A percentile compares a stretch with the other conserved stretches of the same genome.
phyloP scores from a whole-genome alignment of 1,139 yeast genomes.

The Protomyces macrosporus region DNA sequence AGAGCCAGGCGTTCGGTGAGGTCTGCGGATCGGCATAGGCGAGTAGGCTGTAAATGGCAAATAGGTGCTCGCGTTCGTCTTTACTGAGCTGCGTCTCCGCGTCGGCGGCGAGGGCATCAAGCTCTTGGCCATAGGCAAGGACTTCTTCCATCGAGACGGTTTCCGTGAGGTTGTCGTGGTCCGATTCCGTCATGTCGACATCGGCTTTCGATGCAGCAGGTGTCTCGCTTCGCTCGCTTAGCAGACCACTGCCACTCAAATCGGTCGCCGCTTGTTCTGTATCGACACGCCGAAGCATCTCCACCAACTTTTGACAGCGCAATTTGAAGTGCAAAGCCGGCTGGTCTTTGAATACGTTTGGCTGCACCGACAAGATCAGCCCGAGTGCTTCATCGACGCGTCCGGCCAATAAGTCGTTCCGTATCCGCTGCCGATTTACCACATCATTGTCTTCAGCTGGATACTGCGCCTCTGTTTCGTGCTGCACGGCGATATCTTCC shows the following conservation, averaged over 20 bases:
- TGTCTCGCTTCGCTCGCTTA: neutral
- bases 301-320: slow-evolving; percentile 50
- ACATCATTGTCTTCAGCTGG: slow-evolving; percentile 37
- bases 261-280: slow-evolving; percentile 26
- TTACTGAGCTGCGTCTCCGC: slow-evolving; percentile 35
- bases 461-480: slow-evolving; percentile 29
- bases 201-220: too few relatives aligned
- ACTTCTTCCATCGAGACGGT: slow-evolving; percentile 39
- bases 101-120: slow-evolving; percentile 43
- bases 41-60: slow-evolving; percentile 47
- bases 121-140: slow-evolving; percentile 46
- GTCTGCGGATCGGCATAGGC: slow-evolving; percentile 50
- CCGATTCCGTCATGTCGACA: neutral
- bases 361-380: slow-evolving; percentile 46
- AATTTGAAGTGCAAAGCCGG: slow-evolving; percentile 51
- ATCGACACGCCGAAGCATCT: slow-evolving; percentile 39
- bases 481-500: slow-evolving; percentile 41
- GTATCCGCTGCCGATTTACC: slow-evolving; percentile 50
- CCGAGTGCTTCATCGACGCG: slow-evolving; percentile 49
- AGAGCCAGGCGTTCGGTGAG: slow-evolving; percentile 40
- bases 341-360: slow-evolving; percentile 45
- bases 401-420: slow-evolving; percentile 46
- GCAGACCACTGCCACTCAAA: neutral
- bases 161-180: neutral
- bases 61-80: slow-evolving; percentile 38